Evolutionary conservation across 2,329 filamentous ascomycete species (phyloP).

Genomic region (Geoglossum cookeanum): DNA sequence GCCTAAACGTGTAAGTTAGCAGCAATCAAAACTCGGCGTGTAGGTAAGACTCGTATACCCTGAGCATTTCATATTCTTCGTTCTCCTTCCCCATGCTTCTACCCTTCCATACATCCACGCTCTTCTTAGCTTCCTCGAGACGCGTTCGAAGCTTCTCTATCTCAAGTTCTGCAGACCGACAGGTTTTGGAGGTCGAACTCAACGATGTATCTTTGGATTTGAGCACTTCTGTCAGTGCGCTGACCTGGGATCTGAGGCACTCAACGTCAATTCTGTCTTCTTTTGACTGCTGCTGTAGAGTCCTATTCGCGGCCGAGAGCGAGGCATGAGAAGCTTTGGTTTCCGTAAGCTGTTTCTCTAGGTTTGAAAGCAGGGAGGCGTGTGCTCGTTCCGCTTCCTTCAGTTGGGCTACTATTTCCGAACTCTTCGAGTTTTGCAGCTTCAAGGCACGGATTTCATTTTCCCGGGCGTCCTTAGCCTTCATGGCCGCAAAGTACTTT

Average conservation of each 20-base stretch:
- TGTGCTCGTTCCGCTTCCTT: constrained; percentile 77
- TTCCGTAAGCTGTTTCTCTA: constrained; percentile 82
- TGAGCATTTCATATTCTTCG: constrained; percentile 66
- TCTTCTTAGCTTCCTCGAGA: constrained; percentile 61
- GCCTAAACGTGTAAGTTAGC: constrained; percentile 30
- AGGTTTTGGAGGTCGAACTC: constrained; percentile 40
- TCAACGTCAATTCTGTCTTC: constrained; percentile 56
- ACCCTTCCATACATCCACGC: constrained; percentile 67
- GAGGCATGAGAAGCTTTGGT: constrained; percentile 59
- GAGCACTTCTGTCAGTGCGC: constrained; percentile 55
- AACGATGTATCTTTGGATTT: constrained; percentile 56
- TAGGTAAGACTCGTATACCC: constrained; percentile 38
- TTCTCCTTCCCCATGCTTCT: constrained; percentile 67
- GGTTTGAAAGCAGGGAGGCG: constrained; percentile 54
- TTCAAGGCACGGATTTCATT: constrained; percentile 62
- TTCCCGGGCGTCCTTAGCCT: constrained; percentile 72
- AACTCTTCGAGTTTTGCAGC: constrained; percentile 71
- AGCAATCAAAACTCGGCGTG: constrained; percentile 8
- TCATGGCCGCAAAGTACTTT: constrained; percentile 93
- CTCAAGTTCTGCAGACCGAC: constrained; percentile 46
- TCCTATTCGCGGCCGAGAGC: constrained; percentile 52
- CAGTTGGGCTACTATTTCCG: constrained; percentile 79
- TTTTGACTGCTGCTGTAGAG: constrained; percentile 48
- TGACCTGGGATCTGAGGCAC: constrained; percentile 52
- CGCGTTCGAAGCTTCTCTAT: constrained; percentile 61